phyloP scores from a whole-genome alignment of 2,329 filamentous ascomycete genomes.

The Aspergillus ochraceoroseus region DNA sequence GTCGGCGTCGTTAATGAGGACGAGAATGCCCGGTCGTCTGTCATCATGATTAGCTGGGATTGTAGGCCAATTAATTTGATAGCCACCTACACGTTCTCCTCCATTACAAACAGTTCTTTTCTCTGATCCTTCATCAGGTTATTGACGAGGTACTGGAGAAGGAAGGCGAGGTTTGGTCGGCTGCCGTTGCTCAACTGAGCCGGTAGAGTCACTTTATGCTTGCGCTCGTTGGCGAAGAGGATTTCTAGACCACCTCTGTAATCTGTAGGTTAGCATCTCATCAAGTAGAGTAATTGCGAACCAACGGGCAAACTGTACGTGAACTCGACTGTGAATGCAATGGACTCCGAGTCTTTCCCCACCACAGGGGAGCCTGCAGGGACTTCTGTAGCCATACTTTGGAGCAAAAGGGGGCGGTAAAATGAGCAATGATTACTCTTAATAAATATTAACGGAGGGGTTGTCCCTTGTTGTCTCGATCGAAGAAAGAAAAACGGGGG shows the following conservation, averaged over 20 bases:
- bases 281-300: neutral
- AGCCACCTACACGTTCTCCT: slow-evolving; percentile 75
- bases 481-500: neutral
- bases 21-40: slow-evolving; percentile 90
- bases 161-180: slow-evolving; percentile 64
- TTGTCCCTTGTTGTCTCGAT: no score
- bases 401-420: neutral
- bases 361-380: slow-evolving; percentile 11
- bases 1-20: slow-evolving; percentile 94
- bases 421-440: neutral
- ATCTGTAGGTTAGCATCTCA: slow-evolving; percentile 10
- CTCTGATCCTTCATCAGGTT: slow-evolving; percentile 79
- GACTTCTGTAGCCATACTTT: slow-evolving; percentile 5
- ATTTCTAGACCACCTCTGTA: slow-evolving; percentile 84
- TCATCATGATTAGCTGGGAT: slow-evolving; percentile 20
- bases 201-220: slow-evolving; percentile 66
- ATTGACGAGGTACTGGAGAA: slow-evolving; percentile 74
- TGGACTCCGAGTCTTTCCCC: slow-evolving; percentile 23
- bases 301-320: slow-evolving; percentile 47
- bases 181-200: slow-evolving; percentile 55
- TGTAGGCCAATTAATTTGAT: neutral
- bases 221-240: slow-evolving; percentile 79
- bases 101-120: slow-evolving; percentile 83
- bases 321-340: slow-evolving; percentile 69
- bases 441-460: no score